Evolutionary conservation across 2,329 filamentous ascomycete genomes (phyloP), one percentile per base, ranked within the genome.

Genomic region (Dothistroma pini): DNA sequence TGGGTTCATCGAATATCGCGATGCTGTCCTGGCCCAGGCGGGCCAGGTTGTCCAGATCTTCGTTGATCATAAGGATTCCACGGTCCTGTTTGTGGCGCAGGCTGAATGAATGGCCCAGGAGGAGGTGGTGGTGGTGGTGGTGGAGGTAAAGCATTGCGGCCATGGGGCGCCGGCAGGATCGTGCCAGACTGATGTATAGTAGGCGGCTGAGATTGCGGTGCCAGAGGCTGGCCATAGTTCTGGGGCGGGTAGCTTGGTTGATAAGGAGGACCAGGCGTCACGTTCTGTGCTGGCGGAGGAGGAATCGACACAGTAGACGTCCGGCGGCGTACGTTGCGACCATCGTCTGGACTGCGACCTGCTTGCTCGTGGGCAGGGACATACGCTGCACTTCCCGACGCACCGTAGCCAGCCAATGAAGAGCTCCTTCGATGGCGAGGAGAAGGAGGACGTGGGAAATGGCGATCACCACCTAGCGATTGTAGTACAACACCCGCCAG

Each of bases 401-500:
- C 60, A 11, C 54, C 50, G 44, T 49, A 60, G 19, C 52, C 49
- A 10, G 47, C 57, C 21, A 57, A 47, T 16, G 59, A 51, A 4
- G 69, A 69, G 19, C 63, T 64, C 50, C 71, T 68, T 25, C 68
- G 68, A 51, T 69, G 66, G 31, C 77, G 72, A 10, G 79, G 79
- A 3, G 79, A 81, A 22, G 71, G 67, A 2, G 78, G 78, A 44
- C 79, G 74, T 19, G 76, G 74, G 53, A 79, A 79, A 61, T 79
- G 78, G 50, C 76, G 72, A 31, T 81, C 78, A 8, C 75, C 76
- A 14, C 82, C 81, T 2, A 86, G 83, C 4, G 84, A 84, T 63
- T 84, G 82, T 54, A 81, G 76, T 0, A 91, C 79, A 35, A 91
- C 76, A n/a, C 87, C 84, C 56, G 86, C 81, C 63, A 93, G 83